These are phyloP conservation scores for Monilinia polystroma DNA, from an alignment of 2,329 filamentous ascomycete genomes.

Conservation along the genomic window DNA sequence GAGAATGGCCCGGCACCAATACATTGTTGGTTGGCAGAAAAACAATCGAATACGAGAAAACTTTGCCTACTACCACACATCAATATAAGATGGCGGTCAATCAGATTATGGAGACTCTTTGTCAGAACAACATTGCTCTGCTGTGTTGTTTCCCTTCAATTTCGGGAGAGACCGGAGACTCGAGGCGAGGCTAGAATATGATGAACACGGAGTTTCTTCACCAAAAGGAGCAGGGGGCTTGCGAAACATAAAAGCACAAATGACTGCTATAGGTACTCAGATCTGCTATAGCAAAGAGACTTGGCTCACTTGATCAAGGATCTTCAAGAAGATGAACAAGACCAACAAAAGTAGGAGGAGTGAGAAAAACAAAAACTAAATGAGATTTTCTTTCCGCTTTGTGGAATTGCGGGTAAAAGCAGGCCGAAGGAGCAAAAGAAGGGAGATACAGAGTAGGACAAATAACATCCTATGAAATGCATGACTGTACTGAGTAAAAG, in stretches of 20 bases:
- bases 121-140: not conserved
- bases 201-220: not conserved
- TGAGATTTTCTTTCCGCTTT: not conserved
- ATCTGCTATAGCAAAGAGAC: not conserved
- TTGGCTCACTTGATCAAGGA: not conserved
- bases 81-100: constrained; percentile 1
- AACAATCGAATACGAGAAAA: constrained; percentile 11
- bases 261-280: not conserved
- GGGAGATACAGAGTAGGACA: not conserved
- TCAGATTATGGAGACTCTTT: not conserved
- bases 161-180: constrained; percentile 19
- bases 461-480: not conserved
- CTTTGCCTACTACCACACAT: constrained; percentile 9
- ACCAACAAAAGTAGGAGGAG: not conserved
- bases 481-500: not conserved
- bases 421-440: not conserved
- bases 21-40: constrained; percentile 10
- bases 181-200: constrained; percentile 19
- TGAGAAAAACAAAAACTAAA: not conserved
- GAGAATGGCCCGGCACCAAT: constrained; percentile 6
- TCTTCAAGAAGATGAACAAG: not conserved
- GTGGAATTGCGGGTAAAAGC: not conserved
- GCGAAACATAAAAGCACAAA: not conserved
- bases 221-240: constrained; percentile 6
- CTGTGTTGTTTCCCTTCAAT: not conserved